phyloP scores from a whole-genome alignment of 1,284 basidiomycete species.

The Trametes hirsuta region DNA sequence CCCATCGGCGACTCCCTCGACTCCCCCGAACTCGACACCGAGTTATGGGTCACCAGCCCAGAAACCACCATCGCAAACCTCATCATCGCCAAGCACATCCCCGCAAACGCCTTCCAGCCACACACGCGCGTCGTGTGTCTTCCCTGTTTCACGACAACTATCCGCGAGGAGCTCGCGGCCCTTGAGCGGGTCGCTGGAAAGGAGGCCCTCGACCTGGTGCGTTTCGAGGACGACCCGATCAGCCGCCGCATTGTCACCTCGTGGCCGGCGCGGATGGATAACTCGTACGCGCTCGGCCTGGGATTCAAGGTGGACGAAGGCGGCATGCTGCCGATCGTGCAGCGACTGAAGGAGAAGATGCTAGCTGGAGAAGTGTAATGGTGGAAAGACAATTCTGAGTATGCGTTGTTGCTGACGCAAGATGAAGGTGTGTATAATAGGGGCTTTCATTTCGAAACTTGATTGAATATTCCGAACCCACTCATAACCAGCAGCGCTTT shows the following conservation, averaged over 20 bases:
- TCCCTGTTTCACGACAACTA: slow-evolving; percentile 52
- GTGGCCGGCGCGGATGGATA: slow-evolving; percentile 52
- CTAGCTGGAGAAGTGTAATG: slow-evolving; percentile 26
- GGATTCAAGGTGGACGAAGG: slow-evolving; percentile 49
- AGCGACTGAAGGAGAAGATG: slow-evolving; percentile 43
- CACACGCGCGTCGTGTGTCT: slow-evolving; percentile 58
- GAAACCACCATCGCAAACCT: slow-evolving; percentile 60
- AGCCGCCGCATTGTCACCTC: slow-evolving; percentile 48
- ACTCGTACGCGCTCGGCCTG: slow-evolving; percentile 44
- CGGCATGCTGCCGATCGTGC: slow-evolving; percentile 49
- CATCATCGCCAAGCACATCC: slow-evolving; percentile 54
- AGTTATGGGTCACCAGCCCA: slow-evolving; percentile 57
- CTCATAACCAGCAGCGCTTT: no score
- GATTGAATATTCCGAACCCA: no score
- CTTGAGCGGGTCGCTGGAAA: slow-evolving; percentile 45
- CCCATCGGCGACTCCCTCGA: slow-evolving; percentile 52
- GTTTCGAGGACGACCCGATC: slow-evolving; percentile 46
- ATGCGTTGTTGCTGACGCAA: neutral
- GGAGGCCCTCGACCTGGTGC: slow-evolving; percentile 41
- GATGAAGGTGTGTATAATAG: no score
- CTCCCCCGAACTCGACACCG: slow-evolving; percentile 45
- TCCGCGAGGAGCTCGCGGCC: slow-evolving; percentile 49
- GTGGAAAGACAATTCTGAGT: neutral
- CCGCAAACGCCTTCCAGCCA: slow-evolving; percentile 45
- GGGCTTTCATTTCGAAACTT: no score